These are phyloP conservation scores for Globisporangium camurandrum DNA, from an alignment of 352 stramenopile genomes.

Conservation along the genomic window DNA sequence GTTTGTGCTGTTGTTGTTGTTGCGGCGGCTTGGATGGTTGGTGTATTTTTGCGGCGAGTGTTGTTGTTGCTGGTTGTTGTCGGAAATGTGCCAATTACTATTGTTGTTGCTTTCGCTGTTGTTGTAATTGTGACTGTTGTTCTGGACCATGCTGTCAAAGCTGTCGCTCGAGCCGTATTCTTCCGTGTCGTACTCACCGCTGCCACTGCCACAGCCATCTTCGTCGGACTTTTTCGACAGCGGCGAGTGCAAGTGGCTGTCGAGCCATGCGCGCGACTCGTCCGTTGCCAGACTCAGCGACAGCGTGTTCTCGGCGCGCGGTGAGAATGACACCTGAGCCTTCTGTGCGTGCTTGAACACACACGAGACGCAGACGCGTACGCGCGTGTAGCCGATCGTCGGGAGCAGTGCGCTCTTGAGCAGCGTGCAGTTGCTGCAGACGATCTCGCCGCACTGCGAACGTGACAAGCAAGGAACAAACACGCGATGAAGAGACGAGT, in stretches of 20 bases:
- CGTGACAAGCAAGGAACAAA: too few relatives aligned
- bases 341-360: conserved; percentile 40
- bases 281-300: conserved; percentile 23
- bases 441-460: conserved; percentile 62
- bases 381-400: conserved; percentile 42
- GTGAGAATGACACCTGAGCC: not conserved
- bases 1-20: conserved; percentile 16
- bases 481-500: too few relatives aligned
- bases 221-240: conserved; percentile 24
- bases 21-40: conserved; percentile 8
- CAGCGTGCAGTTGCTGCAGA: conserved; percentile 76
- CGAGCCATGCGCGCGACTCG: conserved; percentile 45
- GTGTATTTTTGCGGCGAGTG: conserved; percentile 6
- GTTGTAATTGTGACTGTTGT: conserved; percentile 19
- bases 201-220: too few relatives aligned
- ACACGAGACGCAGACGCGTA: conserved; percentile 77
- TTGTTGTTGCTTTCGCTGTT: conserved; percentile 24
- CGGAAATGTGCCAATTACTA: conserved; percentile 1
- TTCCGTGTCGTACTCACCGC: conserved; percentile 28
- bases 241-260: conserved; percentile 58
- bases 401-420: conserved; percentile 59
- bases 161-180: conserved; percentile 9
- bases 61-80: not conserved
- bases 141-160: conserved; percentile 10
- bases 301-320: conserved; percentile 1